Conservation (phyloP, 2,329 filamentous ascomycete genomes). For the Mollisiaceae sp. region DNA sequence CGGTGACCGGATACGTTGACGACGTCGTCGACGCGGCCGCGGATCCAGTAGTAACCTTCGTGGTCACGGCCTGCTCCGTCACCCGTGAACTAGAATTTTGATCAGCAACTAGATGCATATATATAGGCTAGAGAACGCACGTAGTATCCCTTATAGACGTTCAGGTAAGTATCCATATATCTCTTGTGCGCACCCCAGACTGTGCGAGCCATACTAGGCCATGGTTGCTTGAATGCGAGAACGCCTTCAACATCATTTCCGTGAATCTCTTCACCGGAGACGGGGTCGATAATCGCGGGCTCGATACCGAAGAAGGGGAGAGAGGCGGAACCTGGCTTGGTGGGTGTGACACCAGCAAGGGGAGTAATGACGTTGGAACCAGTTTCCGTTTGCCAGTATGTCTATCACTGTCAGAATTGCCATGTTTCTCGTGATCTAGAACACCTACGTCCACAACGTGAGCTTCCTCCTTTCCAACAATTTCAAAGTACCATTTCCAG, state of each 20-base stretch:
- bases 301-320: constrained; percentile 98
- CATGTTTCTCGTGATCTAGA: constrained; percentile 29
- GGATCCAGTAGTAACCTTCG: constrained; percentile 99
- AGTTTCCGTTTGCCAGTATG: constrained; percentile 99
- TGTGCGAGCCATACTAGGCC: constrained; percentile 98
- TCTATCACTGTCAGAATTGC: constrained; percentile 58
- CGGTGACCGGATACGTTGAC: constrained; percentile 98
- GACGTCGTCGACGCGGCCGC: constrained; percentile 96
- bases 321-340: constrained; percentile 94
- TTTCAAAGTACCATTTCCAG: constrained; percentile 99
- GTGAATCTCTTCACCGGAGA: constrained; percentile 89
- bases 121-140: constrained; percentile 58
- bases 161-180: constrained; percentile 98
- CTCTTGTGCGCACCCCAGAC: constrained; percentile 98
- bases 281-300: constrained; percentile 94
- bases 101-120: constrained; percentile 23
- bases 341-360: constrained; percentile 89
- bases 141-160: constrained; percentile 98
- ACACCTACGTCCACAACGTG: constrained; percentile 89
- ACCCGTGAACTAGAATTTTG: constrained; percentile 71
- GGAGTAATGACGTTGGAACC: constrained; percentile 96
- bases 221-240: constrained; percentile 88
- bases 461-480: constrained; percentile 89
- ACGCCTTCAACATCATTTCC: constrained; percentile 93
- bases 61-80: constrained; percentile 96